A percentile compares a stretch with the other conserved stretches of the same genome.
Conservation (phyloP, 2,329 filamentous ascomycete species). For the Monosporascus sp. region DNA sequence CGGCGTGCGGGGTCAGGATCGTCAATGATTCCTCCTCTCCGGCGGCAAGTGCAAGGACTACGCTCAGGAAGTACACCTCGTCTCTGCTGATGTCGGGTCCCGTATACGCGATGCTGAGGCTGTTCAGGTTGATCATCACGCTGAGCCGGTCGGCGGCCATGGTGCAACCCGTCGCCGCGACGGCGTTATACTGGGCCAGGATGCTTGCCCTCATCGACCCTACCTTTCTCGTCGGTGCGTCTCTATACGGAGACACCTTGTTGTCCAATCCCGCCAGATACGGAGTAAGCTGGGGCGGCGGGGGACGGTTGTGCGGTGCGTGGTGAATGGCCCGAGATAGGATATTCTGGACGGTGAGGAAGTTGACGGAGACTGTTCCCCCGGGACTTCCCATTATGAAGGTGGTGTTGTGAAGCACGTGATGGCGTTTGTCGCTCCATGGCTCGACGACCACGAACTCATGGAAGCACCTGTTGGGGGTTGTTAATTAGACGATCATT, state of each 20-base stretch:
- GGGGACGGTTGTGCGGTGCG: not conserved
- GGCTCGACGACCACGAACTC: constrained; percentile 3
- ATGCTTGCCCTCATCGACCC: not conserved
- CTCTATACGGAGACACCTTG: not conserved
- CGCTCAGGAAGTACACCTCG: not conserved
- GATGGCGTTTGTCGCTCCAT: constrained; percentile 1
- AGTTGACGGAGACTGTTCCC: not conserved
- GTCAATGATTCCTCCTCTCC: constrained; percentile 1
- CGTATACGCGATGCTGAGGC: constrained; percentile 1
- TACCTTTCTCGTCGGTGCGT: not conserved
- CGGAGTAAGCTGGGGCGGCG: not conserved
- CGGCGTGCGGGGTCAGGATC: not conserved
- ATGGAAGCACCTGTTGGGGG: constrained; percentile 4
- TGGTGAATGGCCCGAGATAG: not conserved
- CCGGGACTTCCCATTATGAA: not conserved
- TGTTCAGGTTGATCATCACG: constrained; percentile 2
- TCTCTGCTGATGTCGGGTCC: not conserved
- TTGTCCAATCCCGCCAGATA: not conserved
- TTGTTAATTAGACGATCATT: not conserved
- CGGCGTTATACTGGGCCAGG: constrained; percentile 1
- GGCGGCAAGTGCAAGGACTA: constrained; percentile 1
- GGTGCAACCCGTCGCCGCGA: not conserved
- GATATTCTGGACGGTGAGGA: not conserved
- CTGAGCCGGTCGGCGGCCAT: not conserved
- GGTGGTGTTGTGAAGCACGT: not conserved